A percentile compares a stretch with the other conserved stretches of the same genome.
Conservation (phyloP, 208 protist genomes). For the Herpetomonas tarakana region DNA sequence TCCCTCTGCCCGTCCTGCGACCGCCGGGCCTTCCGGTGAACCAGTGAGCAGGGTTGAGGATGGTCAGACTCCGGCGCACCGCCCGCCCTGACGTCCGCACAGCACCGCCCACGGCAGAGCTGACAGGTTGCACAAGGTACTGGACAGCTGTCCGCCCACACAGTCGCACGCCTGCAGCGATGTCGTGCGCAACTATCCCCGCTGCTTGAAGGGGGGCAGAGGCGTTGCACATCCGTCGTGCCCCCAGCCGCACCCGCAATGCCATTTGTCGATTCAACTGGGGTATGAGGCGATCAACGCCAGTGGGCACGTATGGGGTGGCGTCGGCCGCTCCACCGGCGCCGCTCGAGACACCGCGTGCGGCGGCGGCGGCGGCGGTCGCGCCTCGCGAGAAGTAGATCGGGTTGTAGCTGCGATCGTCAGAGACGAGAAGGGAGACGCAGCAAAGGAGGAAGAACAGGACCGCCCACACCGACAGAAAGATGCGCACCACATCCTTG, state of each 20-base stretch:
- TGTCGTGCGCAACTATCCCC: not conserved
- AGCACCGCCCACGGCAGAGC: not conserved
- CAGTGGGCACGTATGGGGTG: not conserved
- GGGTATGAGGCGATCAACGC: conserved; percentile 20
- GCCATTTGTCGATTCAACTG: conserved; percentile 28
- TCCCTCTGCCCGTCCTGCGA: not conserved
- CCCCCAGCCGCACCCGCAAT: conserved; percentile 14
- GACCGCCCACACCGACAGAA: conserved; percentile 11
- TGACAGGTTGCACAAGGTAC: not conserved
- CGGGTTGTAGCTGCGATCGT: conserved; percentile 19
- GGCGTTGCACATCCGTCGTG: not conserved
- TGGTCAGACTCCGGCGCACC: not conserved
- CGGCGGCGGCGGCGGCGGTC: not conserved
- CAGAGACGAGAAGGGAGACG: conserved; percentile 17
- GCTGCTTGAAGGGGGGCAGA: not conserved
- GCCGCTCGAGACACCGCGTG: no score
- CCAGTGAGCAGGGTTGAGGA: not conserved
- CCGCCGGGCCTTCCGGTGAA: not conserved
- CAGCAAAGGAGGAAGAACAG: conserved; percentile 22
- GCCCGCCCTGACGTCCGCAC: no score
- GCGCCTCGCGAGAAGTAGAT: conserved; percentile 18
- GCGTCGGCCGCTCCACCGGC: not conserved
- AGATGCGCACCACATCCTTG: conserved; percentile 2
- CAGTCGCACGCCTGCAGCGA: not conserved
- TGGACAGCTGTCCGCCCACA: not conserved